Evolutionary conservation across 192 early-diverging fungal genomes (phyloP), one percentile per base, ranked within the genome.

Genomic region (Polychytrium aggregatum): DNA sequence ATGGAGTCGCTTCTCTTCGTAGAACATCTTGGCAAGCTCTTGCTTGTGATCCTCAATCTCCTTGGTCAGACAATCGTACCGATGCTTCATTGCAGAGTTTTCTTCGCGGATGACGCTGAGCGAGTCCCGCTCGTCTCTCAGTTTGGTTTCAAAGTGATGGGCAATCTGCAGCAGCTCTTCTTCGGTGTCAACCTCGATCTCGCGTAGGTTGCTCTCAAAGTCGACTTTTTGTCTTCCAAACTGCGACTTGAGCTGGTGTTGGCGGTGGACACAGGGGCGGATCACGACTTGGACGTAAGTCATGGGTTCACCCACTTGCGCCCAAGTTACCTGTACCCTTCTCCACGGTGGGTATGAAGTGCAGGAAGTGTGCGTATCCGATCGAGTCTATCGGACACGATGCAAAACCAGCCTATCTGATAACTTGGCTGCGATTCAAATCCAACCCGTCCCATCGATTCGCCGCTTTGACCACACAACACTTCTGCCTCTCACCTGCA

Each of bases 1-100:
- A n/a, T 59, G 58, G 33, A 77, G 41, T 42, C 57, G 17, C 42
- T 60, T 55, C 43, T 68, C 67, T 44, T 77, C 74, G 27, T 29
- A 34, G 18, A 56, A 44, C 52, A 64, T 55, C 31, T 60, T 67
- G 27, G 51, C 58, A n/a, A 71, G 41, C 25, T 67, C 64, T 24
- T 24, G 53, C 49, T 77, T 77, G 52, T 77, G 70, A 20, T 66
- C 70, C 27, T 77, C 71, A 29, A 77, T 68, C 31, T 67, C 53
- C 22, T 56, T 40, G 18, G 59, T 55, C 26, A 77, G 46, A 16
- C 43, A 48, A 11, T 68, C 59, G 47, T 55, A 74, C 39, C 44
- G 52, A 1, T 26, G 17, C 41, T 53, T 48, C 74, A 77, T 77
- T n/a, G 41, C 47, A 8, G 27, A 10, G 48, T 77, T 77, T 33